Percentiles rank a stretch among this genome's conserved stretches.
These are phyloP conservation scores for Albugo candida DNA, from an alignment of 352 stramenopile species.

Conservation along the genomic window DNA sequence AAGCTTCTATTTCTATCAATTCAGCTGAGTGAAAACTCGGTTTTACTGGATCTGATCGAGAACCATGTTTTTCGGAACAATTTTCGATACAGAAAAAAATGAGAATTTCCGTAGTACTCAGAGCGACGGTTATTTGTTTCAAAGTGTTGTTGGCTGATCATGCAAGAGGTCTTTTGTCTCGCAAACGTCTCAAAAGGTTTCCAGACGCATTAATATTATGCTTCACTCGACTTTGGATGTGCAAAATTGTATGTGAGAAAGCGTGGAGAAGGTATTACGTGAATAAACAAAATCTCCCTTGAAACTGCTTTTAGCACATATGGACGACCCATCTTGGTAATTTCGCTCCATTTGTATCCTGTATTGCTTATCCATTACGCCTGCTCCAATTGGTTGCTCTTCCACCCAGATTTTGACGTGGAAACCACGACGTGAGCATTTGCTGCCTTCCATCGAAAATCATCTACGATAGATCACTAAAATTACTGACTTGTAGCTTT, in stretches of 20 bases:
- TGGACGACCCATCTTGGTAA: slow-evolving; percentile 23
- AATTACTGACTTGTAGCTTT: neutral
- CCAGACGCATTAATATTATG: slow-evolving; percentile 62
- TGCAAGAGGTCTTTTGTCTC: slow-evolving; percentile 76
- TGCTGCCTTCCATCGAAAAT: slow-evolving; percentile 33
- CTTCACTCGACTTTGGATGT: slow-evolving; percentile 51
- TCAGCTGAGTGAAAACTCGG: slow-evolving; percentile 54
- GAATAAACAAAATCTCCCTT: slow-evolving; percentile 15
- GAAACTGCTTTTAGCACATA: slow-evolving; percentile 18
- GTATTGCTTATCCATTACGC: slow-evolving; percentile 18
- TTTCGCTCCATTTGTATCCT: slow-evolving; percentile 42
- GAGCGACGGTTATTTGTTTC: slow-evolving; percentile 5
- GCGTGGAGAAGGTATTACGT: slow-evolving; percentile 25
- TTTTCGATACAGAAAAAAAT: slow-evolving; percentile 48
- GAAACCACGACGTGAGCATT: neutral
- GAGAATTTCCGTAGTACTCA: slow-evolving; percentile 75
- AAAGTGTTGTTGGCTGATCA: slow-evolving; percentile 26
- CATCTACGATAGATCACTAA: slow-evolving; percentile 16
- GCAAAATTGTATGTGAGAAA: slow-evolving; percentile 25
- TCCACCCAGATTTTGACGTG: slow-evolving; percentile 14
- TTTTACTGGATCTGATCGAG: slow-evolving; percentile 76
- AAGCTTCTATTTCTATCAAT: neutral
- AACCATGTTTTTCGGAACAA: slow-evolving; percentile 65
- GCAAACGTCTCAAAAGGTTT: slow-evolving; percentile 55
- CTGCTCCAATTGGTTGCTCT: slow-evolving; percentile 31